Conservation (phyloP, 495 filamentous ascomycete species). For the Lasiosphaeria miniovina region DNA sequence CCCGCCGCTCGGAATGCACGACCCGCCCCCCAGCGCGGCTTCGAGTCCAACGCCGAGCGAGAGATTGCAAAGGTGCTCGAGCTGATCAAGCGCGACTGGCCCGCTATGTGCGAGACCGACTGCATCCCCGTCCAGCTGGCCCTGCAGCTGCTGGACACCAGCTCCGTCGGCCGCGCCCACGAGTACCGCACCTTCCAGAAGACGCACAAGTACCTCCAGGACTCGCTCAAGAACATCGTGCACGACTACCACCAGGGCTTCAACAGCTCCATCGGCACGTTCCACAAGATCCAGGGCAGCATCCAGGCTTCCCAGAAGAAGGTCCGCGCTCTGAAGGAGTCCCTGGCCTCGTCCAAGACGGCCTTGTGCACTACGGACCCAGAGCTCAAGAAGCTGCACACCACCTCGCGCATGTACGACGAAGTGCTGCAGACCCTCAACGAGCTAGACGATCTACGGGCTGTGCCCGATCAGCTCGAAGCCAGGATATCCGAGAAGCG, state of each 20-base stretch:
- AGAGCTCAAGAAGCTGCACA: conserved; percentile 82
- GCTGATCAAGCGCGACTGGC: conserved; percentile 83
- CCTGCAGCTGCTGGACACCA: conserved; percentile 87
- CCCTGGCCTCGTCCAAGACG: conserved; percentile 74
- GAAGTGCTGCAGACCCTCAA: conserved; percentile 80
- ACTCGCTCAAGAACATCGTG: conserved; percentile 89
- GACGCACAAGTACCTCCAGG: conserved; percentile 80
- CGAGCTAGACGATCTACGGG: conserved; percentile 82
- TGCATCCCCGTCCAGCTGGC: conserved; percentile 92
- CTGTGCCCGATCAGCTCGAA: conserved; percentile 90
- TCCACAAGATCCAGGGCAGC: conserved; percentile 94
- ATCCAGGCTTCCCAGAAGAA: conserved; percentile 85
- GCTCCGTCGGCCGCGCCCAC: conserved; percentile 84
- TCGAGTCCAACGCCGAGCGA: conserved; percentile 44
- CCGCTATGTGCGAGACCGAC: conserved; percentile 79
- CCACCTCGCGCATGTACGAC: conserved; percentile 85
- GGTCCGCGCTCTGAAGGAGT: conserved; percentile 76
- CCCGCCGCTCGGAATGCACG: conserved; percentile 23
- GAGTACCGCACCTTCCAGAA: conserved; percentile 79
- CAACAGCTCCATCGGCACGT: conserved; percentile 97
- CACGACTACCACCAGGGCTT: conserved; percentile 99
- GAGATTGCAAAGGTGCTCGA: conserved; percentile 50
- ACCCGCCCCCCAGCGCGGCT: conserved; percentile 26
- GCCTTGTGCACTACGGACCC: conserved; percentile 84
- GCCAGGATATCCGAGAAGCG: conserved; percentile 93